A percentile compares a stretch with the other conserved stretches of the same genome.
These are phyloP conservation scores for Strigomonas galati DNA, from an alignment of 208 protist species.

Conservation along the genomic window DNA sequence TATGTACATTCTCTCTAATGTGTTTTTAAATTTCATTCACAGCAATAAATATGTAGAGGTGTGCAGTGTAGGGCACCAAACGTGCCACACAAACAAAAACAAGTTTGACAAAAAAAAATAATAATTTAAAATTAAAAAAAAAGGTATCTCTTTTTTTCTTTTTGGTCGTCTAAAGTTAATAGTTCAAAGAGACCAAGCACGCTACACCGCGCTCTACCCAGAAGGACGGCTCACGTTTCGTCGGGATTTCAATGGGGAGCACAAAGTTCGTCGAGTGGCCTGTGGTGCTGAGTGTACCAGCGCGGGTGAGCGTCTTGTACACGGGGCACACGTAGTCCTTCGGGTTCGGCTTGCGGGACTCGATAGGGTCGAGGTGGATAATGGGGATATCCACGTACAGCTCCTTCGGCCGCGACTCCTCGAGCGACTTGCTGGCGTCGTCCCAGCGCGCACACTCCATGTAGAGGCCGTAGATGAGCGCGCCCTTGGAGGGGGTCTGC, in stretches of 20 bases:
- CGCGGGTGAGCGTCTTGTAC: slow-evolving; percentile 96
- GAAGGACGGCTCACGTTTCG: slow-evolving; percentile 72
- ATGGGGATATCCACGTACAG: slow-evolving; percentile 92
- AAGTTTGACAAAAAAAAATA: too few species aligned
- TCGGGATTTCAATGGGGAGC: slow-evolving; percentile 93
- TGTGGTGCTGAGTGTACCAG: slow-evolving; percentile 96
- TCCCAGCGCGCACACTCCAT: slow-evolving; percentile 97
- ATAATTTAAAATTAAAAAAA: too few species aligned
- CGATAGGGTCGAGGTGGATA: slow-evolving; percentile 90
- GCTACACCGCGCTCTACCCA: slow-evolving; percentile 96
- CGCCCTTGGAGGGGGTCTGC: slow-evolving; percentile 47
- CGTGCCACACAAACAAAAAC: too few species aligned
- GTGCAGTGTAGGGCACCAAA: too few species aligned
- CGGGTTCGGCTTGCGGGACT: slow-evolving; percentile 44
- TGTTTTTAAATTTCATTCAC: too few species aligned
- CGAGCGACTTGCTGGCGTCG: slow-evolving; percentile 47
- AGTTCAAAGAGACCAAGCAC: slow-evolving; percentile 86
- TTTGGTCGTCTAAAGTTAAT: slow-evolving; percentile 23
- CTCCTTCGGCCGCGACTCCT: slow-evolving; percentile 95
- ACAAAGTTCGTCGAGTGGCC: slow-evolving; percentile 99
- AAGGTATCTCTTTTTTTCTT: too few species aligned
- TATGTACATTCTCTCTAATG: neutral
- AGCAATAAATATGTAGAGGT: too few species aligned
- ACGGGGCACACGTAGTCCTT: slow-evolving; percentile 94
- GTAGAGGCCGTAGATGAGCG: slow-evolving; percentile 94